Base-by-base conservation (phyloP, 805 yeast species). In the Cyberlindnera bimundalis region DNA sequence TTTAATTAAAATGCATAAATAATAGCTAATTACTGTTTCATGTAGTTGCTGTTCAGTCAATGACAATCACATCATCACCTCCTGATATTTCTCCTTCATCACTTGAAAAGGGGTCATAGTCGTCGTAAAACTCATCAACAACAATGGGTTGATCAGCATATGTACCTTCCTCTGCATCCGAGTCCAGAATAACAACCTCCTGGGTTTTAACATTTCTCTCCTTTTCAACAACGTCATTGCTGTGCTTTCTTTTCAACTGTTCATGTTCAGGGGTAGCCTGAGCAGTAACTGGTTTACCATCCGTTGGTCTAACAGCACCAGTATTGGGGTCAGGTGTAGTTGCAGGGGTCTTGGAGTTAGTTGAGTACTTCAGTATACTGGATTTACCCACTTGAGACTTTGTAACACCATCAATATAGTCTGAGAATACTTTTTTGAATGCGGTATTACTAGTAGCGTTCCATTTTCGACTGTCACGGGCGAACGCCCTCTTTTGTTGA, bases 401-500 rank as follows among this genome's bases (percentile, higher is more conserved):
- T 3, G 43, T 43, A 16, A 33, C 38, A n/a, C 39, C 39, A 15
- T 45, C 37, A 18, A 41, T 20, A 15, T 46, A 40, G 19, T 52
- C 51, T 43, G 91, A 85, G 58, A 90, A 91, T 11, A 79, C 73
- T 42, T 61, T 55, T 17, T 51, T 54, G 56, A 90, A 91, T 34
- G 74, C 61, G 5, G 67, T 61, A 34, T 40, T 45, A 3, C 18
- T 14, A 6, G 29, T 28, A 8, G 39, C 41, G 25, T 52, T 52
- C 39, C 42, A 48, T 2, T 62, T 62, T 47, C 70, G 70, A 35
- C 89, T 78, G 33, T 67, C 70, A 23, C 51, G 60, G 5, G 96
- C 93, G 42, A 73, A 64, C 29, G 60, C 61, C 27, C 61, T 63
- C 66, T 78, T 82, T 33, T 74, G 73, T 12, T 59, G 61, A 17